Conservation (phyloP, 108 stramenopile genomes). For the Seminavis robusta region DNA sequence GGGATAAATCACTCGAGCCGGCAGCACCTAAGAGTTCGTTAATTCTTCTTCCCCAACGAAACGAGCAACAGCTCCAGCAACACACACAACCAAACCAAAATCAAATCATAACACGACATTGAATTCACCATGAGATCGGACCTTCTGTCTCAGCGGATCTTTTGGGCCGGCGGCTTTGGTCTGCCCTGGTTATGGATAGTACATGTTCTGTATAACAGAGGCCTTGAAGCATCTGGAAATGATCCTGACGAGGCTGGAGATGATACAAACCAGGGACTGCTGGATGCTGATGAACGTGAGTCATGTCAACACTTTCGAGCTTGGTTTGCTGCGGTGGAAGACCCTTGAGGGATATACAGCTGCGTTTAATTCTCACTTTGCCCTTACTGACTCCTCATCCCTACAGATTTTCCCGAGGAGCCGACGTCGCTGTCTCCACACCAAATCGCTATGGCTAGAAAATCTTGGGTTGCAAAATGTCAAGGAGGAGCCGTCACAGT, state of each 20-base stretch:
- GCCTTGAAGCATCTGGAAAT: too few species aligned
- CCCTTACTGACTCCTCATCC: not conserved
- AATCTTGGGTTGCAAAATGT: constrained; percentile 66
- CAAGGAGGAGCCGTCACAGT: constrained; percentile 41
- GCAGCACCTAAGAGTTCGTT: too few species aligned
- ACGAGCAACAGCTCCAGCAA: too few species aligned
- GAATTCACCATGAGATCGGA: constrained; percentile 28
- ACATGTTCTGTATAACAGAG: constrained; percentile 47
- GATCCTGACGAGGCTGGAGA: too few species aligned
- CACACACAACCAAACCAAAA: too few species aligned
- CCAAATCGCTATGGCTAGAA: constrained; percentile 14
- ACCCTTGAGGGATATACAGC: not conserved
- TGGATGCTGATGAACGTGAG: constrained; percentile 12
- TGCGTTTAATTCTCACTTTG: not conserved
- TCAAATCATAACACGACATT: too few species aligned
- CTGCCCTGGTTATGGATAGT: constrained; percentile 86
- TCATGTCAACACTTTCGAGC: too few species aligned
- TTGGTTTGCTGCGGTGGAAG: not conserved
- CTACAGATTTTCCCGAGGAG: constrained; percentile 2
- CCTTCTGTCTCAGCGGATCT: constrained; percentile 52
- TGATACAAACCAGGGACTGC: constrained; percentile 3
- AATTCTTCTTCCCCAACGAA: too few species aligned
- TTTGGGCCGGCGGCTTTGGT: constrained; percentile 59
- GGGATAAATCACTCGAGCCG: too few species aligned
- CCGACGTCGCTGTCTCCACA: constrained; percentile 1